phyloP scores from a whole-genome alignment of 352 stramenopile genomes.

The Phytophthora meadii region DNA sequence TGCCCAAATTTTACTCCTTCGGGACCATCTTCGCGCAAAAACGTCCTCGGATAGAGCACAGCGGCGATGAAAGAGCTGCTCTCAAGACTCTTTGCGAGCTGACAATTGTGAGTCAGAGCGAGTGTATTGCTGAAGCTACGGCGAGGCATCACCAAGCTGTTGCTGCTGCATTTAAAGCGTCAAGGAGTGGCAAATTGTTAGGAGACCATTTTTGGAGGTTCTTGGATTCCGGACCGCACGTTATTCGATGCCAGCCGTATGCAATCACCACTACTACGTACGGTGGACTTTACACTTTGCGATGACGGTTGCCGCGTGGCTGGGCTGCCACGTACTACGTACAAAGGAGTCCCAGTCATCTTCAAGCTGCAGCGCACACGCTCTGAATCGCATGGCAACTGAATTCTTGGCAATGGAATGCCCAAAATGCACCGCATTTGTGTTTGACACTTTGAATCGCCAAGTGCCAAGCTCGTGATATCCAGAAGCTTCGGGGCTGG shows the following conservation, averaged over 20 bases:
- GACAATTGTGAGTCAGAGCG: neutral
- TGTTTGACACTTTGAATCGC: neutral
- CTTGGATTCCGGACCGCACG: neutral
- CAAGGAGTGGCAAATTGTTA: neutral
- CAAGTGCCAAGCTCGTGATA: conserved; percentile 8
- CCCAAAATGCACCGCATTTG: neutral
- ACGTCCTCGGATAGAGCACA: conserved; percentile 11
- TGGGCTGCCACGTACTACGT: too few relatives aligned
- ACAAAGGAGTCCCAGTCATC: neutral
- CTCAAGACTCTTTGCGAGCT: too few relatives aligned
- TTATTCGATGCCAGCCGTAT: conserved; percentile 5
- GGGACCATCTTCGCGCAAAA: conserved; percentile 31
- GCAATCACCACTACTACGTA: conserved; percentile 10
- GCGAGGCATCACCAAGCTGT: conserved; percentile 20
- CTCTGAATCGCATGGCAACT: neutral
- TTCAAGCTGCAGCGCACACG: conserved; percentile 1
- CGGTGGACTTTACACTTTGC: conserved; percentile 16
- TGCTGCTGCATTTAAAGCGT: conserved; percentile 3
- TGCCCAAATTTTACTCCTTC: conserved; percentile 21
- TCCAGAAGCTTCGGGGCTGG: conserved; percentile 32
- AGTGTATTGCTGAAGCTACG: neutral
- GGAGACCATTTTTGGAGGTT: conserved; percentile 6
- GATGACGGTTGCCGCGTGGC: neutral
- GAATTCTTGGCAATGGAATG: neutral
- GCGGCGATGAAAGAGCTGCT: neutral